Evolutionary conservation across 345 rosid genomes (phyloP), one percentile per base, ranked within the genome.

Genomic region (Noccaea caerulescens): DNA sequence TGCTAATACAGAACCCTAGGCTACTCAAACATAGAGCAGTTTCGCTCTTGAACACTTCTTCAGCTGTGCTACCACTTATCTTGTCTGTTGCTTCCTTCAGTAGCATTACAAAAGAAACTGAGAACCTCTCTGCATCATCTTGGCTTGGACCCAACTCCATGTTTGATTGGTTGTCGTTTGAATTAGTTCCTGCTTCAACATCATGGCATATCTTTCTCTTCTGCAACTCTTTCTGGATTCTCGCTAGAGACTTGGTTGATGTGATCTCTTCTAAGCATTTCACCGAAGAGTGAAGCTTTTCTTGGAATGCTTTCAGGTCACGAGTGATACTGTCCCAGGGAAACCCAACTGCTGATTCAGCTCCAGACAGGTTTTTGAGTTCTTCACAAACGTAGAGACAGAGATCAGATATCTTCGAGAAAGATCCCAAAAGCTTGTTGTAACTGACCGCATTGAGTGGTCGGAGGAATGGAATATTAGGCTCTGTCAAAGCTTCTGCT

Each of bases 1-100:
- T 76, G 60, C 71, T 78, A 34, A 84, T 80, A 87, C 92, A 80
- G 76, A 87, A 91, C 8, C 80, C 84, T 36, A 85, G 55, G 66
- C 86, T 76, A 45, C 83, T 78, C 27, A 80, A 51, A 64, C 80
- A 63, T 47, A 87, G 67, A 42, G 72, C 59, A 60, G 72, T 76
- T 69, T 73, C 79, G 64, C 72, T 78, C 81, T 78, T 82, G 10
- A 69, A 51, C 65, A 46, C 73, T 72, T 79, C 82, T 38, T 79
- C 82, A n/a, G 53, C 77, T 68, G 80, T 82, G 37, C 20, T 39
- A 47, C n/a, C 43, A 37, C 75, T 63, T n/a, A 71, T 77, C 54
- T 23, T 61, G 11, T 68, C 61, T 11, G 77, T 72, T 51, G 68
- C 76, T 58, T 77, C 79, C 57, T 60, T 73, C 8, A 68, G 76